Evolutionary conservation across 371 early-diverging fungal genomes (phyloP).

Genomic region (Saksenaea vasiformis): DNA sequence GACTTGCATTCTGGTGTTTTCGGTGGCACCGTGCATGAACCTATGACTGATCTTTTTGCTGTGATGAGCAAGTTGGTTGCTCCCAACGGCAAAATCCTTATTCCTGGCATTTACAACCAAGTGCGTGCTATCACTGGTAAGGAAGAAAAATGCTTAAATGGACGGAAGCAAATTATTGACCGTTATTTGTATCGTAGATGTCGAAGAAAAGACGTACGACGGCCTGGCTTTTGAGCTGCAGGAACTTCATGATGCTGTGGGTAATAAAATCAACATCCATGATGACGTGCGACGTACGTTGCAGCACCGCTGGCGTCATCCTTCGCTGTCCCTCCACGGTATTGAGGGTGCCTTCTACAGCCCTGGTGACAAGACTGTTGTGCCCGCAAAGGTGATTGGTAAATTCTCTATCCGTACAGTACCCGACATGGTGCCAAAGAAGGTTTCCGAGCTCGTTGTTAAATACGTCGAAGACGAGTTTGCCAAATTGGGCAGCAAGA

Average conservation of each 20-base stretch:
- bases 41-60: slow-evolving; percentile 91
- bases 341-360: slow-evolving; percentile 96
- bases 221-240: slow-evolving; percentile 77
- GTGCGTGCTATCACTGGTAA: slow-evolving; percentile 83
- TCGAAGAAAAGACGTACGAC: slow-evolving; percentile 83
- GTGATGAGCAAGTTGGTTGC: slow-evolving; percentile 86
- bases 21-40: slow-evolving; percentile 96
- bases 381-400: slow-evolving; percentile 94
- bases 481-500: slow-evolving; percentile 87
- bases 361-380: slow-evolving; percentile 95
- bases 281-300: slow-evolving; percentile 75
- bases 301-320: slow-evolving; percentile 93
- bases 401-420: slow-evolving; percentile 96
- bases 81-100: slow-evolving; percentile 84
- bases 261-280: slow-evolving; percentile 77
- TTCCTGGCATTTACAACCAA: slow-evolving; percentile 92
- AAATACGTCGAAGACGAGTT: slow-evolving; percentile 81
- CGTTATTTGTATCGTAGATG: slow-evolving; percentile 28
- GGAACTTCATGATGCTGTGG: slow-evolving; percentile 84
- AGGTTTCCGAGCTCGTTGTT: slow-evolving; percentile 74
- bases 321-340: slow-evolving; percentile 95
- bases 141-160: neutral
- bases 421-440: slow-evolving; percentile 88
- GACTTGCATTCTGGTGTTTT: slow-evolving; percentile 98
- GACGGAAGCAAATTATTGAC: neutral